Evolutionary conservation across 106 monocot species (phyloP), one percentile per base, ranked within the genome.

Genomic region (Chionographis japonica): DNA sequence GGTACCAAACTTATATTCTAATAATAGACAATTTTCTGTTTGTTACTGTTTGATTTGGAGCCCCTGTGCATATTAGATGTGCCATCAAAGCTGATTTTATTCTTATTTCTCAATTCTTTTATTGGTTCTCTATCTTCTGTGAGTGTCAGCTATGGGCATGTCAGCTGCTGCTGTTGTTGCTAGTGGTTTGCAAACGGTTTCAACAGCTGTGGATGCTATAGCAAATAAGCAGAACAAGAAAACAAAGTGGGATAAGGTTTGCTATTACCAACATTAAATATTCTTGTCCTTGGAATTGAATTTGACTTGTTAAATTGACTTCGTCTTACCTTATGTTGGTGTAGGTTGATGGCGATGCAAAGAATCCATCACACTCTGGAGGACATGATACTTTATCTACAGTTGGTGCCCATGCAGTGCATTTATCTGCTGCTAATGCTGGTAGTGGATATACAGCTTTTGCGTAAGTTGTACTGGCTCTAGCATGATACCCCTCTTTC

Each of bases 161-260:
- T 75, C 72, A 39, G 60, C 67, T 67, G 68, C 73, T 73, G 58
- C 67, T 16, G 55, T 56, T 73, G 61, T 67, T 16, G 55, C 61
- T 60, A 74, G 60, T 56, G 76, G 61, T 42, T 71, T 72, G 51
- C 78, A 73, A 39, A 57, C 70, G 40, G 68, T 37, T 58, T 53
- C 76, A 41, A 10, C 63, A 56, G 52, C 46, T 71, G 67, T 37
- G 57, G 88, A 89, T 77, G 75, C 71, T 36, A 15, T 39, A 27
- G 15, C 77, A 2, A 86, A 65, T 57, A 85, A 86, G 57, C 85
- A 73, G 14, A 79, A 75, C 75, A 97, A 92, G 74, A 97, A 97
- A 71, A 72, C 89, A 60, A 97, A 97, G 69, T 97, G 95, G 95
- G 95, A 97, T 69, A 97, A 97, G 92, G 95, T 97, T 62, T 51